Conservation (phyloP, 768 basidiomycete genomes). For the Tricholoma furcatifolium region DNA sequence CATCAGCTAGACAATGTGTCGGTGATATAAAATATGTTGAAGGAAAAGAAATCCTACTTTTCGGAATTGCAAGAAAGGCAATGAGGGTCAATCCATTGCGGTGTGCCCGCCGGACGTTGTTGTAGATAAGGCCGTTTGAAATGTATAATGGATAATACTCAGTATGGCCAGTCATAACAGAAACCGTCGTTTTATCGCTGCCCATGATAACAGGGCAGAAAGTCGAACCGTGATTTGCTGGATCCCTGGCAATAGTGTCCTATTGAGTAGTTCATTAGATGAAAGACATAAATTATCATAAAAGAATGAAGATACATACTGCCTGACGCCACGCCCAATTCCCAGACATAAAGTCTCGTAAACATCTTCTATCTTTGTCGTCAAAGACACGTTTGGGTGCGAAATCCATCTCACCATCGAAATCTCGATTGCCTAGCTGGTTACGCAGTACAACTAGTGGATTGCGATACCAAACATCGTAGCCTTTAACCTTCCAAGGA, state of each 20-base stretch:
- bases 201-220: constrained; percentile 33
- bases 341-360: constrained; percentile 38
- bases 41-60: neutral
- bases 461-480: constrained; percentile 35
- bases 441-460: constrained; percentile 25
- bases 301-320: constrained; percentile 20
- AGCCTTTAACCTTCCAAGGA: no score
- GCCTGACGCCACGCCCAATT: constrained; percentile 40
- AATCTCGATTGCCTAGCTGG: constrained; percentile 29
- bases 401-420: constrained; percentile 31
- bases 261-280: no score
- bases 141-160: no score
- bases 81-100: no score
- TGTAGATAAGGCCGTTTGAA: constrained; percentile 31
- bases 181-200: constrained; percentile 38
- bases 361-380: constrained; percentile 24
- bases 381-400: constrained; percentile 27
- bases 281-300: neutral
- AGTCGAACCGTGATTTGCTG: no score
- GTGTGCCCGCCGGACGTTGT: constrained; percentile 29
- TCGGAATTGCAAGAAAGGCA: no score
- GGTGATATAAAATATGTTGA: neutral
- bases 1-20: neutral
- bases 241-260: no score
- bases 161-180: constrained; percentile 34